phyloP scores from a whole-genome alignment of 1,139 yeast genomes.

The Candida dubliniensis region DNA sequence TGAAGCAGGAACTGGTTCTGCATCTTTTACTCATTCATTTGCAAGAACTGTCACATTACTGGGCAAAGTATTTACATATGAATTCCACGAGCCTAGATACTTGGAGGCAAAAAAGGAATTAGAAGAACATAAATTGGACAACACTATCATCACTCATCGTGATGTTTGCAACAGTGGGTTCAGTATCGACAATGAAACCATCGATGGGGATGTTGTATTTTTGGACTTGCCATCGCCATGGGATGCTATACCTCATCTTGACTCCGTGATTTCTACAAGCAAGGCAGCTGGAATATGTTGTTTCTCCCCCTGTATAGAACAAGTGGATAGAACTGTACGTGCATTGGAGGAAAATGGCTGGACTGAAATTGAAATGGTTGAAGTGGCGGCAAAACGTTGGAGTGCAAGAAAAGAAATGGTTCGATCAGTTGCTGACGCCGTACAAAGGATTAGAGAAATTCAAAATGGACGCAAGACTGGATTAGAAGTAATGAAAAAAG shows the following conservation, averaged over 20 bases:
- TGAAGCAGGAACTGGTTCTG: slow-evolving; percentile 98
- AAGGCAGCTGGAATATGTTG: slow-evolving; percentile 76
- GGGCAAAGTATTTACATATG: slow-evolving; percentile 80
- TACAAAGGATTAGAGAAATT: slow-evolving; percentile 78
- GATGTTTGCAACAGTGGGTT: slow-evolving; percentile 94
- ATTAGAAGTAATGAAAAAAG: slow-evolving; percentile 55
- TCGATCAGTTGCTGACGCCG: slow-evolving; percentile 75
- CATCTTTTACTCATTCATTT: slow-evolving; percentile 90
- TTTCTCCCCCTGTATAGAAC: slow-evolving; percentile 97
- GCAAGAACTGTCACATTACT: slow-evolving; percentile 67
- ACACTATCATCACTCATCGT: slow-evolving; percentile 71
- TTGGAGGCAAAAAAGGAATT: slow-evolving; percentile 79
- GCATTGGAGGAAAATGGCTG: slow-evolving; percentile 77
- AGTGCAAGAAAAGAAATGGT: slow-evolving; percentile 92
- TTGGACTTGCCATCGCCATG: slow-evolving; percentile 96
- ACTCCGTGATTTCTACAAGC: slow-evolving; percentile 54
- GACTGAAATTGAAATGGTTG: slow-evolving; percentile 92
- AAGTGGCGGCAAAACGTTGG: slow-evolving; percentile 82
- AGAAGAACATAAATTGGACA: slow-evolving; percentile 62
- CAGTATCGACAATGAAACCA: slow-evolving; percentile 38
- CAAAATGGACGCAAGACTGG: slow-evolving; percentile 75
- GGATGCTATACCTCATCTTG: slow-evolving; percentile 85
- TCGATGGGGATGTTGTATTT: slow-evolving; percentile 72
- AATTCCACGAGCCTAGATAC: slow-evolving; percentile 85
- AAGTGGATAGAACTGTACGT: slow-evolving; percentile 82